These are phyloP conservation scores for Barnettozyma sp. DNA, from an alignment of 805 yeast species.

Conservation along the genomic window DNA sequence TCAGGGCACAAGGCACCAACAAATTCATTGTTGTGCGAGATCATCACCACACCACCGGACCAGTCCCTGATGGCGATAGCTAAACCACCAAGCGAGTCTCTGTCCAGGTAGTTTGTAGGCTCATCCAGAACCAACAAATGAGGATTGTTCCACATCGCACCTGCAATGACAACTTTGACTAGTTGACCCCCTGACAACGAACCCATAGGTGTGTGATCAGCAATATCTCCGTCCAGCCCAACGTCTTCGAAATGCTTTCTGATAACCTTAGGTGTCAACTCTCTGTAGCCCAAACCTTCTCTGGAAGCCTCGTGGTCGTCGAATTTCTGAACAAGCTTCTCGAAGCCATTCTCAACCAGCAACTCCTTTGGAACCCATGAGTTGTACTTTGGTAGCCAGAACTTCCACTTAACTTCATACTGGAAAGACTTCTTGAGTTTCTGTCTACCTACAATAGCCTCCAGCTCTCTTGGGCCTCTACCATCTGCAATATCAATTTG, in stretches of 20 bases:
- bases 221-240: conserved; percentile 96
- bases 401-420: conserved; percentile 92
- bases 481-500: conserved; percentile 81
- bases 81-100: conserved; percentile 95
- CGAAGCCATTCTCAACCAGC: conserved; percentile 77
- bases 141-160: conserved; percentile 99
- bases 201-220: conserved; percentile 96
- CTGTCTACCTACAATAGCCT: conserved; percentile 96
- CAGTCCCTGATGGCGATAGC: conserved; percentile 98
- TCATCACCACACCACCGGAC: conserved; percentile 98
- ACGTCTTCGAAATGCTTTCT: conserved; percentile 96
- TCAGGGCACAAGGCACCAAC: conserved; percentile 98
- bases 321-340: conserved; percentile 87
- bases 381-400: conserved; percentile 87
- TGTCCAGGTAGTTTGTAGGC: conserved; percentile 96
- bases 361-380: conserved; percentile 87
- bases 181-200: conserved; percentile 96
- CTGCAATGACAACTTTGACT: conserved; percentile 97
- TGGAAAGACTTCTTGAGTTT: conserved; percentile 94
- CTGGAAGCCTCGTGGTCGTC: conserved; percentile 99
- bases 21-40: conserved; percentile 94
- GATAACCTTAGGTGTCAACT: conserved; percentile 83
- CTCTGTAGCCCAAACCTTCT: conserved; percentile 98
- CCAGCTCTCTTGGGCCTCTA: conserved; percentile 79
- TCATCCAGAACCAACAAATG: conserved; percentile 94